Percentiles rank a stretch among this genome's conserved stretches.
Evolutionary conservation across 1,139 yeast genomes (phyloP).

Genomic region (Meyerozyma athensensis): DNA sequence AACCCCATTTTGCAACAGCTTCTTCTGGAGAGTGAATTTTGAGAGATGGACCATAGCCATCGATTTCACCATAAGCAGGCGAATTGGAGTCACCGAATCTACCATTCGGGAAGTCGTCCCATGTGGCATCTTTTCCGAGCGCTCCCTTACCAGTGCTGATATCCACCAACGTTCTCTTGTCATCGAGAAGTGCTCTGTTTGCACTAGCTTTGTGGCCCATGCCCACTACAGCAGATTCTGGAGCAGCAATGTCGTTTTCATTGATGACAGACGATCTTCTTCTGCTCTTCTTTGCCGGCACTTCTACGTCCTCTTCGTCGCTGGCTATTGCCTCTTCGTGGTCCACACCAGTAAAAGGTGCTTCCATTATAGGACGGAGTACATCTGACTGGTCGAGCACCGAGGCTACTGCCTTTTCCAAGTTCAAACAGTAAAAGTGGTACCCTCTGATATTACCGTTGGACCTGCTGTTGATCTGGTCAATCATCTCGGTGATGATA

Average conservation of each 20-base stretch:
- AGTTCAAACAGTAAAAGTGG: constrained; percentile 85
- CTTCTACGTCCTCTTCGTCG: constrained; percentile 27
- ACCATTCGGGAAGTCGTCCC: constrained; percentile 99
- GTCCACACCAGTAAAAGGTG: constrained; percentile 12
- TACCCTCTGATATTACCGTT: constrained; percentile 64
- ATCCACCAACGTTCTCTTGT: constrained; percentile 58
- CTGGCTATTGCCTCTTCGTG: constrained; percentile 32
- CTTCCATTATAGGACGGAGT: constrained; percentile 29
- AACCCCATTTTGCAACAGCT: constrained; percentile 80
- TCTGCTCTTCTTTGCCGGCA: constrained; percentile 17
- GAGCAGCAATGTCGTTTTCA: constrained; percentile 43
- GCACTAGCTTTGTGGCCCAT: constrained; percentile 16
- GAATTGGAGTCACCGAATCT: constrained; percentile 96
- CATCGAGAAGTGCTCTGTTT: constrained; percentile 23
- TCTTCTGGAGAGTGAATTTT: constrained; percentile 63
- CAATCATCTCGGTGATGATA: constrained; percentile 60
- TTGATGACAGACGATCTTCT: constrained; percentile 43
- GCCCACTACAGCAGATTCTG: constrained; percentile 15
- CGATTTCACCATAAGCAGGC: constrained; percentile 96
- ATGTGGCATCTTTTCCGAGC: constrained; percentile 85
- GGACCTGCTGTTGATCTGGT: constrained; percentile 48
- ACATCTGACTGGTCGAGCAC: constrained; percentile 60
- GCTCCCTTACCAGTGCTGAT: constrained; percentile 84
- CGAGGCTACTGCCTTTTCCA: constrained; percentile 88
- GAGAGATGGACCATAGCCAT: constrained; percentile 92